Base-by-base conservation (phyloP, 306 rosid genomes). In the Rosa persica region DNA sequence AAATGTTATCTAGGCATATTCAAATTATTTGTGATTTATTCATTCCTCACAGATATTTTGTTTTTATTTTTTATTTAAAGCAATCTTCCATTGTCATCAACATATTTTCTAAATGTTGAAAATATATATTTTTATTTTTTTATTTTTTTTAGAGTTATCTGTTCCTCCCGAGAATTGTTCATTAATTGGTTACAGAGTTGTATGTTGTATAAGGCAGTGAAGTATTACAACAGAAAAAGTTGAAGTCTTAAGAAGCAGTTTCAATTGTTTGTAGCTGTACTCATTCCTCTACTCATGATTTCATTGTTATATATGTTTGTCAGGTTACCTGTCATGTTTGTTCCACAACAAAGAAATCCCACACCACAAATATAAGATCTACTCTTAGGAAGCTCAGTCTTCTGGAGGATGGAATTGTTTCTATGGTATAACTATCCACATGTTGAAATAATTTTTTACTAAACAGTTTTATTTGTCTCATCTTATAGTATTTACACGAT, bases 241-340 rank as follows among this genome's bases (percentile, higher is more conserved):
- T 30, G n/a, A 30, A 62, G 68, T 34, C 69, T 64, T 6, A 30
- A 34, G 43, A 16, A 30, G 60, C 44, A 23, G 25, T 72, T 51
- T 12, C 76, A 49, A 34, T 30, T 27, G 40, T 48, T n/a, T 2
- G 43, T 68, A 40, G 40, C 16, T 67, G 40, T 54, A 73, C 72
- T 20, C 65, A 76, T 39, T 58, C 60, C 23, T 70, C 15, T n/a
- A 70, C 76, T 30, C 23, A 67, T 36, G 36, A 48, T 78, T 48
- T 58, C 76, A 74, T 78, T 73, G 49, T 57, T 16, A 70, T 78
- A 75, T 73, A 36, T 34, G 61, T 74, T 74, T 74, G 83, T 78
- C 85, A 95, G 98, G 91, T 86, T 43, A 81, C 83, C 51, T 64
- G 72, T 83, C 84, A 85, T 68, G 78, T 77, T 47, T 89, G 88